These are phyloP conservation scores for Serpula lacrymans DNA, from an alignment of 768 basidiomycete species.

Conservation along the genomic window DNA sequence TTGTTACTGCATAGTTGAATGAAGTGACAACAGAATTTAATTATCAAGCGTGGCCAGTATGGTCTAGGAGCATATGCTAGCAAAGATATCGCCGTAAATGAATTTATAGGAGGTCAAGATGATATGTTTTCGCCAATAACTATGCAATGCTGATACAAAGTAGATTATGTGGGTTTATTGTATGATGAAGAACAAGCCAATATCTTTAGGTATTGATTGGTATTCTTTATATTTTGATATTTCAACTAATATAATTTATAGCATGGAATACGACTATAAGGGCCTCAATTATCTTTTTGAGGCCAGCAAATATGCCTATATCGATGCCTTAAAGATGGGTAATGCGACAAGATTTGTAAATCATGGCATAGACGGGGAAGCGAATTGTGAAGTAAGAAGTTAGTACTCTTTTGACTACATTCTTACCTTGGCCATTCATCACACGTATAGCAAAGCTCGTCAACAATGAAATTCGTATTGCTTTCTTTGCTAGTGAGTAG, in stretches of 20 bases:
- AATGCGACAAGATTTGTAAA: constrained; percentile 47
- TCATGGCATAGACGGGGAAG: constrained; percentile 16
- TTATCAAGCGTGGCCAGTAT: constrained; percentile 30
- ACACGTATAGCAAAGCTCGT: constrained; percentile 22
- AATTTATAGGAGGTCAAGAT: constrained; percentile 37
- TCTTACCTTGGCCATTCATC: background rate
- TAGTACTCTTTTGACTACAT: constrained; percentile 6
- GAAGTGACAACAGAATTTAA: constrained; percentile 29
- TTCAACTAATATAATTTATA: constrained; percentile 1
- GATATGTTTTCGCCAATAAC: too few species aligned
- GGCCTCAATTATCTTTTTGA: constrained; percentile 35
- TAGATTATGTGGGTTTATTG: constrained; percentile 41
- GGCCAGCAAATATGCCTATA: background rate
- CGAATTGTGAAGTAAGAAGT: constrained; percentile 28
- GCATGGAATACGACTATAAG: constrained; percentile 10
- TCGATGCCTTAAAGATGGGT: constrained; percentile 40
- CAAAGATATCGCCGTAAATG: constrained; percentile 13
- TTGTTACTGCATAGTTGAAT: background rate
- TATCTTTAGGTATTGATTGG: background rate
- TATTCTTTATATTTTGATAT: background rate
- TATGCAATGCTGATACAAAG: too few species aligned
- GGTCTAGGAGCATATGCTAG: constrained; percentile 49
- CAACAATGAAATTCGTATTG: constrained; percentile 33
- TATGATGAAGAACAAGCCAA: constrained; percentile 10
- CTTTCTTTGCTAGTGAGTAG: constrained; percentile 33